phyloP scores from a whole-genome alignment of 2,329 filamentous ascomycete species.

The Fusarium nelsonii region DNA sequence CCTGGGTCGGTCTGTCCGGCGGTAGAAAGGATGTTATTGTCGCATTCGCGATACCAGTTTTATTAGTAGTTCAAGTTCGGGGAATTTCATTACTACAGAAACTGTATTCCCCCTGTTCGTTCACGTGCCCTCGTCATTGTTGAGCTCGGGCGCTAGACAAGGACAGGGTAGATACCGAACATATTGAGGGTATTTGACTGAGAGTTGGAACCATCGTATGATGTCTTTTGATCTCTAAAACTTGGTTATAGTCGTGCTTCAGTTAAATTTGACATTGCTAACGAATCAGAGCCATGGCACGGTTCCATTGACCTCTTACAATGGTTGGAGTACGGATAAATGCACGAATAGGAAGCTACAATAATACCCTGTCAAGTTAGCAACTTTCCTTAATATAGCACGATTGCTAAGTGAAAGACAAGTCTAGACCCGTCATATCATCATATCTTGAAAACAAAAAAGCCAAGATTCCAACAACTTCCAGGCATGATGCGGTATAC shows the following conservation, averaged over 20 bases:
- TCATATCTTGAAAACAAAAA: neutral
- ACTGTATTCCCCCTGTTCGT: constrained; percentile 6
- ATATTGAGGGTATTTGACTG: constrained; percentile 1
- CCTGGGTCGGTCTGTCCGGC: constrained; percentile 6
- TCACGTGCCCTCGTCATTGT: neutral
- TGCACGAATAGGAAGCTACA: constrained; percentile 17
- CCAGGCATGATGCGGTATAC: neutral
- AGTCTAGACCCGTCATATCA: constrained; percentile 13
- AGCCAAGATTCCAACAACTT: neutral
- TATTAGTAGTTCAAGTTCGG: constrained; percentile 8
- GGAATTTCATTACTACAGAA: constrained; percentile 5
- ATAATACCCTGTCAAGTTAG: constrained; percentile 3
- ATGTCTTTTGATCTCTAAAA: constrained; percentile 14
- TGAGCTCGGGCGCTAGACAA: constrained; percentile 13
- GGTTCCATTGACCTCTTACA: constrained; percentile 26
- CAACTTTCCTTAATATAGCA: neutral
- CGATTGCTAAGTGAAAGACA: neutral
- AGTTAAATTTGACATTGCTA: constrained; percentile 18
- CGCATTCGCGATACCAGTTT: constrained; percentile 6
- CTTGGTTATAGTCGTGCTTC: constrained; percentile 9
- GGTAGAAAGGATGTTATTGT: constrained; percentile 4
- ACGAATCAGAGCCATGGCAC: constrained; percentile 28
- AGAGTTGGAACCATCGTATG: constrained; percentile 21
- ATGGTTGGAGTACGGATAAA: constrained; percentile 12
- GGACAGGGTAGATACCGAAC: constrained; percentile 5